Base-by-base conservation (phyloP, 768 basidiomycete species). In the Panellus pusillus region DNA sequence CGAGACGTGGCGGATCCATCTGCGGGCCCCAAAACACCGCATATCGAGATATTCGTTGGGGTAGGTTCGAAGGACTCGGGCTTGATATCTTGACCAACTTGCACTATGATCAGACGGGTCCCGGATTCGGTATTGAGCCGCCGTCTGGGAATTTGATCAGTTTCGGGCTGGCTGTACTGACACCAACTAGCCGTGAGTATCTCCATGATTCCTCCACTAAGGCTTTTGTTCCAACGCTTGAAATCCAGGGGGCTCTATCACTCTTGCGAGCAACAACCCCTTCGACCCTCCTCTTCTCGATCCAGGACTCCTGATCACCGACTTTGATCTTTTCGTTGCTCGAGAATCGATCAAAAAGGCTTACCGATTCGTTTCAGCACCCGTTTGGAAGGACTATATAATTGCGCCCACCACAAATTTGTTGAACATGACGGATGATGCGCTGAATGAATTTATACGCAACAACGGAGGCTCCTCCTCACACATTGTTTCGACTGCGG, bases 401-500 rank as follows among this genome's bases (percentile, higher is more conserved):
- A 18, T 65, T 41, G 57, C 39, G 62, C 42, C 61, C 54, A 19
- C 61, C 59, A 42, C 61, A 57, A 27, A 47, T 38, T 5, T 60
- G 52, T 28, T 13, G 15, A 47, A 46, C 17, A 40, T 47, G 38
- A 53, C 52, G 15, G 67, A 71, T 49, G 65, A 39, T 2, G 63
- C 54, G 18, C 29, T 70, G n/a, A 61, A 64, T 38, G 60, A 27
- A 4, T 67, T 54, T 39, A 60, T 68, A 28, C 58, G 68, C 3
- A 52, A 63, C 27, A 61, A 48, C 18, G 55, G 53, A 1, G 48
- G 49, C 13, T 64, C 67, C 7, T 47, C 63, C n/a, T 58, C 46
- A 35, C 74, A 75, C 57, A 62, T 66, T 8, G 64, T 65, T 6
- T 62, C 66, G 0, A 70, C 65, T 13, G 66, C 65, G 14, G 52